Evolutionary conservation across 2,329 filamentous ascomycete genomes (phyloP), one percentile per base, ranked within the genome.

Genomic region (Microcyclosporella mali): DNA sequence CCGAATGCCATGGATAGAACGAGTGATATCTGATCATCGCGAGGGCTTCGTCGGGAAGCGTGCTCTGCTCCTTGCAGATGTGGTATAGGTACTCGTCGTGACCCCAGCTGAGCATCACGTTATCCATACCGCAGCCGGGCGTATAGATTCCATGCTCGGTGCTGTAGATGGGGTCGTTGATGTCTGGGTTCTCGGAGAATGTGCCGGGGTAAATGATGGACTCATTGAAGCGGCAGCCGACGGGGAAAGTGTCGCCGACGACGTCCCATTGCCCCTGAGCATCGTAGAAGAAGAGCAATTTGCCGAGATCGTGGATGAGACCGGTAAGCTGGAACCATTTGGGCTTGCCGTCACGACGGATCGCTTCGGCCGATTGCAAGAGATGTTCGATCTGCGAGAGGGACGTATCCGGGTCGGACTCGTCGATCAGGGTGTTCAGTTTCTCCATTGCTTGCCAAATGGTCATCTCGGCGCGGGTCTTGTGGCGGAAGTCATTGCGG

Each of bases 1-100:
- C 82, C 48, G 75, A 79, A 68, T 94, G 88, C 88, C 88, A 95
- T 12, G 88, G 83, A 68, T 95, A 95, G 69, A 94, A 94, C 4
- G 82, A 87, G 69, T 95, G 88, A 68, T 94, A 94, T 43, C 88
- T 75, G 63, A 95, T 92, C 86, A 95, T 94, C 47, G 88, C 88
- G 9, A 95, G 75, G 0, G 84, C 85, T 74, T 94, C 88, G 35
- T 77, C 74, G 0, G 88, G 88, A 33, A 95, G 74, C 0, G 72
- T 83, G 37, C 78, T 83, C 72, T 94, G 88, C 50, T 85, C 82
- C 71, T 88, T 88, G 67, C 85, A 80, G 48, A 94, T 82, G 59
- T 88, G 82, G 72, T 94, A 95, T 35, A 90, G 73, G 66, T 88
- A 89, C 70, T 90, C 85, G 62, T 90, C 85, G 64, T 90, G 85